Evolutionary conservation across 1,284 basidiomycete genomes (phyloP).

Genomic region (Fomitopsis palustris): DNA sequence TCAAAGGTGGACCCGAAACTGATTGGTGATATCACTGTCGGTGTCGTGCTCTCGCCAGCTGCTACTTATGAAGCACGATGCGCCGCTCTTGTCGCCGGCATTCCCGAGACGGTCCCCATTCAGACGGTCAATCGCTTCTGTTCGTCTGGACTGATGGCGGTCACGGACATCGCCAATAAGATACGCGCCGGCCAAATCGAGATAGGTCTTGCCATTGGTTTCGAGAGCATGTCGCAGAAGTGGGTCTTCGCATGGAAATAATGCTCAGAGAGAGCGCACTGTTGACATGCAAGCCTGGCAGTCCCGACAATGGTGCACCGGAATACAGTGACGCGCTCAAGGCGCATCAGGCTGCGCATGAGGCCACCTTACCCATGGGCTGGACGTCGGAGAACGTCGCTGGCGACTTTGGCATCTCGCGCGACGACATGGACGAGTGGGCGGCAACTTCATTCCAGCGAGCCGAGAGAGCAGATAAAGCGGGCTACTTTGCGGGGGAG

Average conservation of each 20-base stretch:
- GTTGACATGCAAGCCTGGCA: constrained; percentile 24
- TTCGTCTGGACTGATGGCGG: constrained; percentile 73
- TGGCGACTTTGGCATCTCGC: constrained; percentile 74
- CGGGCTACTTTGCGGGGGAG: constrained; percentile 72
- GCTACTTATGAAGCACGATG: constrained; percentile 67
- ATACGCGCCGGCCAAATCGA: constrained; percentile 82
- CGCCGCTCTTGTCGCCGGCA: constrained; percentile 78
- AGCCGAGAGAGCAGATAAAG: constrained; percentile 63
- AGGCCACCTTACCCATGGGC: constrained; percentile 62
- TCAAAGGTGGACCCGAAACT: constrained; percentile 65
- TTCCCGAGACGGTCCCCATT: constrained; percentile 74
- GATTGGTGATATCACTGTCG: constrained; percentile 80
- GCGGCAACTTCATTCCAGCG: constrained; percentile 79
- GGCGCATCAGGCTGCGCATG: constrained; percentile 21
- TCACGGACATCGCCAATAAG: constrained; percentile 76
- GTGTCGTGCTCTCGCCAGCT: constrained; percentile 60
- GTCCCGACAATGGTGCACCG: constrained; percentile 65
- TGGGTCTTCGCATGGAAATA: constrained; percentile 30
- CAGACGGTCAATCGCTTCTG: constrained; percentile 80
- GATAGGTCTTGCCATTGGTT: constrained; percentile 80
- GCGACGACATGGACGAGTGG: constrained; percentile 83
- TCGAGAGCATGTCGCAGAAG: constrained; percentile 84
- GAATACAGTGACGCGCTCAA: constrained; percentile 49
- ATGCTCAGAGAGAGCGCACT: neutral
- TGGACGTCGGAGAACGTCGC: constrained; percentile 87